phyloP scores from a whole-genome alignment of 2,329 filamentous ascomycete species.

The Aureobasidium melanogenum region DNA sequence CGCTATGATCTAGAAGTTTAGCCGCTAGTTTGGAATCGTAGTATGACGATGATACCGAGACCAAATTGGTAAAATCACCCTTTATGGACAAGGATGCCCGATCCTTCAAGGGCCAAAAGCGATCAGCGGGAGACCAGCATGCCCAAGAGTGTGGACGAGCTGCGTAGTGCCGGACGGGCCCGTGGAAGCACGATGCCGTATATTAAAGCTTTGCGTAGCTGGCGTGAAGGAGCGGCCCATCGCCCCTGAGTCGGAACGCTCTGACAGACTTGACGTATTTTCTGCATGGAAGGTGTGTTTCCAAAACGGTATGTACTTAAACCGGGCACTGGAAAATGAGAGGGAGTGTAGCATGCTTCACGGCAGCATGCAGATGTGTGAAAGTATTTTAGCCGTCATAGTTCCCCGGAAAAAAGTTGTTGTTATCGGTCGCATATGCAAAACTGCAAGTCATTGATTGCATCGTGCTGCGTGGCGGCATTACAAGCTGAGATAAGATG shows the following conservation, averaged over 20 bases:
- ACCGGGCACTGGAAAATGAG: not conserved
- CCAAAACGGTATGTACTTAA: not conserved
- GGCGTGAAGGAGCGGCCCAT: not conserved
- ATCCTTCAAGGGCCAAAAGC: not conserved
- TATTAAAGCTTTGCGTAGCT: slow-evolving; percentile 5
- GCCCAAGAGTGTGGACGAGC: not conserved
- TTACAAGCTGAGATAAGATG: not conserved
- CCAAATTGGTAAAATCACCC: not conserved
- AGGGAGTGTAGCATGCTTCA: not conserved
- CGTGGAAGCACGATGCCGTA: not conserved
- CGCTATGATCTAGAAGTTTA: not conserved
- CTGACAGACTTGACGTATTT: slow-evolving; percentile 1
- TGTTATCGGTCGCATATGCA: not conserved
- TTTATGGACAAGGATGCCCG: not conserved
- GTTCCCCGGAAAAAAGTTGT: not conserved
- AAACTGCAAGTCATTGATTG: slow-evolving; percentile 2
- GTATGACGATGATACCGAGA: not conserved
- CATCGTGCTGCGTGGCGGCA: not conserved
- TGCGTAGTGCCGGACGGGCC: not conserved
- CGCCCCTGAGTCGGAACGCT: slow-evolving; percentile 3
- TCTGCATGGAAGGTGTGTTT: not conserved
- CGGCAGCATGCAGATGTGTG: not conserved
- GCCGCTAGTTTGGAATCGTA: not conserved
- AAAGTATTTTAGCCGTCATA: not conserved
- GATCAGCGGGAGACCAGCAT: not conserved